Conservation (phyloP, 768 basidiomycete species). For the Mycena pura region DNA sequence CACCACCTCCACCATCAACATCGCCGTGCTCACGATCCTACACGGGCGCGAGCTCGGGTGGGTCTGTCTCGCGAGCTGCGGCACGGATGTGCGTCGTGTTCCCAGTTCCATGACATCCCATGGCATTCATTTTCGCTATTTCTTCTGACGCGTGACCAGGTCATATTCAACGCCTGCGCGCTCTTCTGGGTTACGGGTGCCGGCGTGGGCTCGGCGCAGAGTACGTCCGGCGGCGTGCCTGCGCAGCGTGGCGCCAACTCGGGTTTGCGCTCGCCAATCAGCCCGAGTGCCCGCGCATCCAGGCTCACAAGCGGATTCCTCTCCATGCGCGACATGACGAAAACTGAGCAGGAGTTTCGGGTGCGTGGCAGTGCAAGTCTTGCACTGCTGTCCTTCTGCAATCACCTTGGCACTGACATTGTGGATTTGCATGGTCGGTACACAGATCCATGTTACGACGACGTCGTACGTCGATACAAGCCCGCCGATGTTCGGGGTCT, state of each 20-base stretch:
- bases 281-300: not conserved
- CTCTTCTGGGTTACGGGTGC: conserved; percentile 56
- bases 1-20: conserved; percentile 56
- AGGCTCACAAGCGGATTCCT: too few species aligned
- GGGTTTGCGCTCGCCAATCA: not conserved
- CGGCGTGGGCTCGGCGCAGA: too few species aligned
- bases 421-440: too few species aligned
- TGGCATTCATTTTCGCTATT: too few species aligned
- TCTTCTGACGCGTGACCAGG: too few species aligned
- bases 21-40: conserved; percentile 50
- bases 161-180: conserved; percentile 53
- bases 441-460: conserved; percentile 18
- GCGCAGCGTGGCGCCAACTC: not conserved
- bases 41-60: conserved; percentile 55
- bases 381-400: not conserved
- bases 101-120: too few species aligned
- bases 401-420: too few species aligned
- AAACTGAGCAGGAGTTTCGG: conserved; percentile 5
- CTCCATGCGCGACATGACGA: too few species aligned
- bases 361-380: not conserved
- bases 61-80: conserved; percentile 53
- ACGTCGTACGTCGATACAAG: conserved; percentile 8
- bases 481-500: not conserved
- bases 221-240: not conserved
- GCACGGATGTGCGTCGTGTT: conserved; percentile 42